Evolutionary conservation across 805 yeast species (phyloP).

Genomic region (Dipodascus albidus): DNA sequence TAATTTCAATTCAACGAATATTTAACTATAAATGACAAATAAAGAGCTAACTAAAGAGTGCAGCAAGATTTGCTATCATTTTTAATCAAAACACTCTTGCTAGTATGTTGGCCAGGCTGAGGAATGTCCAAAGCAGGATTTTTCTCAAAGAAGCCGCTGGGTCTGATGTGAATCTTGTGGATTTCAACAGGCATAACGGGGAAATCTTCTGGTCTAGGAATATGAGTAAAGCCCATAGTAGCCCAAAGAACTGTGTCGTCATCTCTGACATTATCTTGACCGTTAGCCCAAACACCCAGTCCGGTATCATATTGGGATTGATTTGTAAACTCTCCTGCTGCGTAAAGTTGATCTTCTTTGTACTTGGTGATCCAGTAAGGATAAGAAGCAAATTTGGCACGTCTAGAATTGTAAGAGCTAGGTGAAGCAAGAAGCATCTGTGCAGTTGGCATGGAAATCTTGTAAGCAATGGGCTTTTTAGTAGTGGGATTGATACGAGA

Average conservation of each 20-base stretch:
- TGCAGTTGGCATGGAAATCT: constrained; percentile 60
- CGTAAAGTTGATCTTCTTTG: constrained; percentile 57
- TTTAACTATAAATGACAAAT: too few species aligned
- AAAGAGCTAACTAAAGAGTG: neutral
- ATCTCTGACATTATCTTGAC: constrained; percentile 51
- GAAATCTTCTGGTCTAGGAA: constrained; percentile 77
- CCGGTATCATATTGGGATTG: constrained; percentile 60
- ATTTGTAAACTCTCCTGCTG: constrained; percentile 82
- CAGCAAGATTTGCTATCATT: neutral
- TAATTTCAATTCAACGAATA: neutral
- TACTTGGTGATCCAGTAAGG: constrained; percentile 77
- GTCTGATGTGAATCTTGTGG: constrained; percentile 52
- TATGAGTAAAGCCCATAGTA: constrained; percentile 70
- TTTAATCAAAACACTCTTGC: constrained; percentile 40
- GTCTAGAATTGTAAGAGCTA: constrained; percentile 51
- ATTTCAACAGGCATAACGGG: constrained; percentile 83
- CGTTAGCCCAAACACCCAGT: constrained; percentile 26
- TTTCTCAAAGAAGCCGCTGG: constrained; percentile 63
- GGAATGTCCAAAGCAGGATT: constrained; percentile 78
- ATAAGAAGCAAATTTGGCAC: constrained; percentile 66
- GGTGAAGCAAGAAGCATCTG: constrained; percentile 62
- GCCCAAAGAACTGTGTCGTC: constrained; percentile 73
- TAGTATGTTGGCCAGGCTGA: constrained; percentile 51
- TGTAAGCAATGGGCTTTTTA: constrained; percentile 65
- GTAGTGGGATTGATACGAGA: constrained; percentile 57